Conservation (phyloP, 2,329 filamentous ascomycete genomes). For the Botrytis fragariae region DNA sequence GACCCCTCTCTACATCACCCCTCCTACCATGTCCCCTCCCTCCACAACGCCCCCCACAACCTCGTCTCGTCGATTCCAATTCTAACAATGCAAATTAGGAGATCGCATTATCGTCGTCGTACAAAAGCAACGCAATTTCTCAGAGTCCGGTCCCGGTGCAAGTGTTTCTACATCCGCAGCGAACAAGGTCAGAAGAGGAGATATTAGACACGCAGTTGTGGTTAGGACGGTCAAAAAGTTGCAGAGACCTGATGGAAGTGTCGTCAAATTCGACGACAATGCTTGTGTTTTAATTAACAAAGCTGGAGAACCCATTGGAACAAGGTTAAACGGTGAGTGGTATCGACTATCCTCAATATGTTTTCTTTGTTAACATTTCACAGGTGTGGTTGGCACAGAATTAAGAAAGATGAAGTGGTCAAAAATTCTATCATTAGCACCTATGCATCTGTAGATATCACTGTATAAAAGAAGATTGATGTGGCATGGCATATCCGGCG, state of each 20-base stretch:
- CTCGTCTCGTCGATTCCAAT: background rate
- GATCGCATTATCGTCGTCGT: constrained; percentile 97
- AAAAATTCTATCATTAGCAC: constrained; percentile 94
- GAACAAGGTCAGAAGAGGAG: constrained; percentile 93
- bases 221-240: constrained; percentile 88
- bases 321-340: constrained; percentile 72
- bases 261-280: constrained; percentile 95
- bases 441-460: constrained; percentile 64
- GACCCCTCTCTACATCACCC: constrained; percentile 14
- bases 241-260: constrained; percentile 82
- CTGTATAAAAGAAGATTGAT: constrained; percentile 2
- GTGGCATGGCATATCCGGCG: constrained; percentile 17
- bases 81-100: constrained; percentile 51
- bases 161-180: constrained; percentile 70
- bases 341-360: background rate
- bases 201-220: constrained; percentile 93
- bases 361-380: constrained; percentile 24
- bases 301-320: constrained; percentile 90
- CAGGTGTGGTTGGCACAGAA: constrained; percentile 83
- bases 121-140: constrained; percentile 84
- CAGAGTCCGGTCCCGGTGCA: constrained; percentile 68
- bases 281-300: constrained; percentile 98
- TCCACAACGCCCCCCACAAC: background rate
- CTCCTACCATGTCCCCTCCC: background rate
- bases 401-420: constrained; percentile 93